These are phyloP conservation scores for Solanum hybrid DNA, from an alignment of 305 asterid genomes.

Conservation along the genomic window DNA sequence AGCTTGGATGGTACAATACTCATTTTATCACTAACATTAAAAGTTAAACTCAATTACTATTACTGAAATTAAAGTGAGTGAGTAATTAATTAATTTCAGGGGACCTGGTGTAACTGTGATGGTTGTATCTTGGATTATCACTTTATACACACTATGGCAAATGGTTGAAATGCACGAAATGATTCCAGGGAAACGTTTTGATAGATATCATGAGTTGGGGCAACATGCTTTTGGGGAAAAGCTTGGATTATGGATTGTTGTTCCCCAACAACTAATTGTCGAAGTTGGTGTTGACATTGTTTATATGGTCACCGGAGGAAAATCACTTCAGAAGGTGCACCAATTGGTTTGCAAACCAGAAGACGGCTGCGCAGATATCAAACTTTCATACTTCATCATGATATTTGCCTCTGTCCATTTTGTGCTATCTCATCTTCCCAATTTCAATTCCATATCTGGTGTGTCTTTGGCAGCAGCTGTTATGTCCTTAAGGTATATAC, in stretches of 20 bases:
- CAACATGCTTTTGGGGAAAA: conserved; percentile 50
- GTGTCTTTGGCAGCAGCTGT: conserved; percentile 49
- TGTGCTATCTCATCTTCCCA: conserved; percentile 46
- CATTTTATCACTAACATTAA: background rate
- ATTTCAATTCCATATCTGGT: conserved; percentile 35
- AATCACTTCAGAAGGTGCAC: conserved; percentile 34
- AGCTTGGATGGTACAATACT: conserved; percentile 62
- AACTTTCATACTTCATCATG: conserved; percentile 27
- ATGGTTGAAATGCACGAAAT: conserved; percentile 58
- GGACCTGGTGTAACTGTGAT: conserved; percentile 40
- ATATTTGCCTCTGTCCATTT: conserved; percentile 24
- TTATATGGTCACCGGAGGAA: conserved; percentile 46
- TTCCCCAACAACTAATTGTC: conserved; percentile 37
- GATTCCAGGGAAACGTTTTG: conserved; percentile 42
- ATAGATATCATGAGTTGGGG: conserved; percentile 47
- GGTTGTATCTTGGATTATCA: conserved; percentile 36
- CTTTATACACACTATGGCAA: conserved; percentile 48
- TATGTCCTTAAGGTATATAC: conserved; percentile 37
- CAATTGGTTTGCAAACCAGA: conserved; percentile 13
- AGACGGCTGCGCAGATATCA: conserved; percentile 16
- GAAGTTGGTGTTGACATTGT: conserved; percentile 38
- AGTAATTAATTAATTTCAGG: conserved; percentile 15
- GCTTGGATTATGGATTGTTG: conserved; percentile 38
- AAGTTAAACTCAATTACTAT: background rate
- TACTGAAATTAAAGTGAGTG: background rate